phyloP scores from a whole-genome alignment of 331 rosid species.

The Telfairia occidentalis region DNA sequence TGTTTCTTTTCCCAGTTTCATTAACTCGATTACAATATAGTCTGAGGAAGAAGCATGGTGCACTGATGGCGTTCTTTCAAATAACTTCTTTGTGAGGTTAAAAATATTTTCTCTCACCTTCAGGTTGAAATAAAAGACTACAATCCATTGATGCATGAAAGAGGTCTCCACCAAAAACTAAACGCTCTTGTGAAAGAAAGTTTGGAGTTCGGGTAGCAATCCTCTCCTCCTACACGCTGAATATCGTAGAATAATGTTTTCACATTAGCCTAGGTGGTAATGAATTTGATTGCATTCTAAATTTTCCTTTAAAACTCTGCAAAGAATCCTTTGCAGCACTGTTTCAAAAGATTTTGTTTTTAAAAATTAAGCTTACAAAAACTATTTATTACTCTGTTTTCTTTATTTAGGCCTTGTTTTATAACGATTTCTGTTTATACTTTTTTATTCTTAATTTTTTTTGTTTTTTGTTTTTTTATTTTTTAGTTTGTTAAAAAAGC shows the following conservation, averaged over 20 bases:
- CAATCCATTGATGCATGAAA: slow-evolving; percentile 60
- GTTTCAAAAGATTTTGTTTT: not conserved
- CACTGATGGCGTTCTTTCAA: not conserved
- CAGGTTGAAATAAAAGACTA: slow-evolving; percentile 35
- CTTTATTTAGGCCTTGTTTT: not conserved
- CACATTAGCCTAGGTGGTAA: not conserved
- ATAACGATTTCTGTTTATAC: no score
- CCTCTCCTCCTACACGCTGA: slow-evolving; percentile 12
- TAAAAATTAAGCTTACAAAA: not conserved
- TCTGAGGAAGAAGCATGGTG: not conserved
- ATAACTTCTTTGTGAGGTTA: not conserved
- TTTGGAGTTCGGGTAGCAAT: slow-evolving; percentile 41
- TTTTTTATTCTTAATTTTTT: no score
- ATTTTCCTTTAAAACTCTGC: not conserved
- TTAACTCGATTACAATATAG: not conserved
- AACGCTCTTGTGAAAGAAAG: slow-evolving; percentile 58
- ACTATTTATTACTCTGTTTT: not conserved
- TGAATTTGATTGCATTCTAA: not conserved
- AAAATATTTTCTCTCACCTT: not conserved
- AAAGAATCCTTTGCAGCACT: not conserved
- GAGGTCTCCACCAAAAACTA: slow-evolving; percentile 67
- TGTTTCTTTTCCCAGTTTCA: not conserved
- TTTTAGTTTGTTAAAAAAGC: no score
- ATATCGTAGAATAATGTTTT: not conserved
- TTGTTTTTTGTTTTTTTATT: no score